Base-by-base conservation (phyloP, 2,329 filamentous ascomycete species). In the Trichoderma sp. region DNA sequence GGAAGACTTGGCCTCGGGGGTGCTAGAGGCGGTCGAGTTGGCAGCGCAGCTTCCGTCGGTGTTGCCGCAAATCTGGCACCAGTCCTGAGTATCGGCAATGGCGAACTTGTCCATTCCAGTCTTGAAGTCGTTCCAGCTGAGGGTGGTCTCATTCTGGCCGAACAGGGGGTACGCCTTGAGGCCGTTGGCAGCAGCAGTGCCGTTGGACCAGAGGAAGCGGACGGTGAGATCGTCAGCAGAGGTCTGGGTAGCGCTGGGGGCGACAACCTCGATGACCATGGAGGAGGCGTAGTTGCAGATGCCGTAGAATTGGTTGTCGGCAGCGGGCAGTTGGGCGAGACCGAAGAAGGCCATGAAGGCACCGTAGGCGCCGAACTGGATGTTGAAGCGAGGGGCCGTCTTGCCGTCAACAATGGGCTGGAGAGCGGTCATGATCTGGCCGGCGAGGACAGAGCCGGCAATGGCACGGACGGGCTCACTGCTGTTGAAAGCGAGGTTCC, bases 251-350 rank as follows among this genome's bases (percentile, higher is more conserved):
- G 85, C 85, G 88, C 89, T 84, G 78, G 89, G 89, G 75, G 90
- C 90, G 72, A 91, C 86, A 27, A 92, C 85, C 86, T 98, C 95
- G 82, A 97, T 95, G 6, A 88, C 88, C 90, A 97, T 94, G 78
- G 91, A 91, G 3, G 92, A 93, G 6, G 95, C 95, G 80, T 98
- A 98, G 85, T 95, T 92, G n/a, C 93, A 91, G 14, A 98, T 86
- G 73, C 93, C 93, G 76, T 86, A 91, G 86, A 98, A 97, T 82
- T 93, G 86, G 1, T 84, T 79, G 75, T 87, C 89, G 2, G 85
- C 88, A 14, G 84, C 81, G 6, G 86, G 84, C 74, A 92, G 86
- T 76, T 87, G 82, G 6, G 89, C 85, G 21, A 91, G 86, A 8
- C 90, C 90, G 81, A 92, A 92, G 85, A 92, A 92, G 74, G 90